Percentiles rank a stretch among this genome's conserved stretches.
Evolutionary conservation across 768 basidiomycete species (phyloP).

Genomic region (Termitomyces sp.): DNA sequence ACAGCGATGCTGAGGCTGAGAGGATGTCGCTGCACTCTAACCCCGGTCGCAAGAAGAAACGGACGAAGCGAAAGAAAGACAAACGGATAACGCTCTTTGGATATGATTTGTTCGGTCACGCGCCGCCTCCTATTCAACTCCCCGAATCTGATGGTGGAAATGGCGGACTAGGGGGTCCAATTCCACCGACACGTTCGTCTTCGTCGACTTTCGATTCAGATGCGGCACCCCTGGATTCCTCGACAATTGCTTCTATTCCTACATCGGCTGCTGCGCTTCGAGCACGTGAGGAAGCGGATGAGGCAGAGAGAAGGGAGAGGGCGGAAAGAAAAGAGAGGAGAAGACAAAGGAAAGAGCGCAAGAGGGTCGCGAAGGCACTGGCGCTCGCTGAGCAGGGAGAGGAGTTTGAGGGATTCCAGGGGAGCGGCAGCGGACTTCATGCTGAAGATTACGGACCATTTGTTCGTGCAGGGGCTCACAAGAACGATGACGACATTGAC

Average conservation of each 20-base stretch:
- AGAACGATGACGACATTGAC: constrained; percentile 37
- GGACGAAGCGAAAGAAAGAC: constrained; percentile 27
- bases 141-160: constrained; percentile 51
- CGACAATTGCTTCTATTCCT: constrained; percentile 51
- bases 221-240: constrained; percentile 60
- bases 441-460: constrained; percentile 18
- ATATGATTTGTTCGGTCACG: constrained; percentile 61
- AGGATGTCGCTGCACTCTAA: constrained; percentile 68
- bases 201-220: constrained; percentile 61
- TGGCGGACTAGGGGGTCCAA: constrained; percentile 1
- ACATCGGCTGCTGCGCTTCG: constrained; percentile 35
- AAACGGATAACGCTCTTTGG: constrained; percentile 59
- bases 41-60: constrained; percentile 28
- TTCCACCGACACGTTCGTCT: constrained; percentile 17
- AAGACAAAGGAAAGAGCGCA: constrained; percentile 14
- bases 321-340: constrained; percentile 47
- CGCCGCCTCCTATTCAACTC: constrained; percentile 47
- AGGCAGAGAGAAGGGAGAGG: constrained; percentile 38
- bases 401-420: constrained; percentile 68
- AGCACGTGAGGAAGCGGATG: constrained; percentile 36
- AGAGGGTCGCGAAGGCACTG: constrained; percentile 33
- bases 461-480: background rate
- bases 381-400: constrained; percentile 31
- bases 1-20: constrained; percentile 52
- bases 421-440: constrained; percentile 21